A percentile compares a stretch with the other conserved stretches of the same genome.
Conservation (phyloP, 2,329 filamentous ascomycete species). For the Aspergillus aculeatus region DNA sequence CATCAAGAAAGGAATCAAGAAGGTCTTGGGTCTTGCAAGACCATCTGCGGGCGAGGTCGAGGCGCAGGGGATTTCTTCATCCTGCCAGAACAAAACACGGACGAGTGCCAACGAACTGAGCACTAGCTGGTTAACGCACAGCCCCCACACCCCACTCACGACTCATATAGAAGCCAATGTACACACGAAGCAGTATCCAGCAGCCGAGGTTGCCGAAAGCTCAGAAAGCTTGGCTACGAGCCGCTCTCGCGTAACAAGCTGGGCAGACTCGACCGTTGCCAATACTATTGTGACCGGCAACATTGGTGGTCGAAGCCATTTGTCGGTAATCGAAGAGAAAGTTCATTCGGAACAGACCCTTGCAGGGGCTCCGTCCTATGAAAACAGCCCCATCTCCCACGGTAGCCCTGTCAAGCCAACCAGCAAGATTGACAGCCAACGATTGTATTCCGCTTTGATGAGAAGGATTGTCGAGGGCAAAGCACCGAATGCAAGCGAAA, state of each 20-base stretch:
- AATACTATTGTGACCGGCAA: conserved; percentile 40
- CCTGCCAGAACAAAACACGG: conserved; percentile 13
- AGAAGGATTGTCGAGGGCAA: conserved; percentile 36
- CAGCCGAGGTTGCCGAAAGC: conserved; percentile 28
- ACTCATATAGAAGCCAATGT: not conserved
- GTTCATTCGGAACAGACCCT: conserved; percentile 22
- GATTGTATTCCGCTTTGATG: conserved; percentile 46
- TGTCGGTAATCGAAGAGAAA: conserved; percentile 48
- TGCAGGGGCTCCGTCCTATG: not conserved
- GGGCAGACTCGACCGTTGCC: conserved; percentile 48
- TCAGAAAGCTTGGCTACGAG: conserved; percentile 36
- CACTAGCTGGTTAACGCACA: not conserved
- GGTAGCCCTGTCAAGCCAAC: conserved; percentile 19
- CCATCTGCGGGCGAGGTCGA: conserved; percentile 19
- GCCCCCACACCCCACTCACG: not conserved
- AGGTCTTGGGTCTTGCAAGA: conserved; percentile 40
- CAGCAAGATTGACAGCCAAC: conserved; percentile 36
- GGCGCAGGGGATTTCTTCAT: conserved; percentile 24
- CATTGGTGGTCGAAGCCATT: conserved; percentile 33
- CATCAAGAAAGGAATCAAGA: conserved; percentile 43
- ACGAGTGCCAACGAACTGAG: conserved; percentile 6
- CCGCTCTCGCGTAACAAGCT: conserved; percentile 49
- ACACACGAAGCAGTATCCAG: conserved; percentile 15
- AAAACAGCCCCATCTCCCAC: conserved; percentile 13
- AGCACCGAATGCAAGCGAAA: conserved; percentile 21